phyloP scores from a whole-genome alignment of 1,139 yeast genomes.

The Blastobotrys indianensis region DNA sequence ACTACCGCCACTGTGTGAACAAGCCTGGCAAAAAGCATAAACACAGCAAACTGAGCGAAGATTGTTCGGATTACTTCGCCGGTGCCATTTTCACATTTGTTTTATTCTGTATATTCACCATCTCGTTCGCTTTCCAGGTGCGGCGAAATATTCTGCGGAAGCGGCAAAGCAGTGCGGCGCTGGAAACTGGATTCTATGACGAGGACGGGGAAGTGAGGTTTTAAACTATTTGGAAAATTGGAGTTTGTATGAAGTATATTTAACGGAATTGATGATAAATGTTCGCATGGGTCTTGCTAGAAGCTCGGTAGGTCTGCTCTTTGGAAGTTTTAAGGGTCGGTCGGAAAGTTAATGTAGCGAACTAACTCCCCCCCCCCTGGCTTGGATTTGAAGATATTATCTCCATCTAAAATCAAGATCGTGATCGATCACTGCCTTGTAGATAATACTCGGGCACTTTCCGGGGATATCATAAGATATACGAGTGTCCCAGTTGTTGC shows the following conservation, averaged over 20 bases:
- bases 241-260: too few relatives aligned
- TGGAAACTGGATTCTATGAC: slow-evolving; percentile 11
- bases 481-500: too few relatives aligned
- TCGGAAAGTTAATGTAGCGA: neutral
- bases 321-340: neutral
- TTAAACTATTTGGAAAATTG: slow-evolving; percentile 1
- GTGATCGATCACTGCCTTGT: too few relatives aligned
- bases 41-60: neutral
- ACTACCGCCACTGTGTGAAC: slow-evolving; percentile 2
- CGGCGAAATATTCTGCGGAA: slow-evolving; percentile 5
- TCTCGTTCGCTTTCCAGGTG: slow-evolving; percentile 5
- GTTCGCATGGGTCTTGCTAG: neutral
- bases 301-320: too few relatives aligned
- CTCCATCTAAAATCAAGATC: too few relatives aligned
- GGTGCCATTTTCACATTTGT: neutral
- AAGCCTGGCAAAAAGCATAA: slow-evolving; percentile 4
- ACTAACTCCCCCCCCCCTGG: neutral
- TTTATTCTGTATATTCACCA: neutral
- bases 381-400: too few relatives aligned
- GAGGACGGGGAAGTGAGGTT: slow-evolving; percentile 10
- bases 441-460: too few relatives aligned
- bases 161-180: slow-evolving; percentile 1
- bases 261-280: neutral
- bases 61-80: neutral
- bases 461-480: too few relatives aligned